A percentile compares a stretch with the other conserved stretches of the same genome.
Evolutionary conservation across 441 rosid genomes (phyloP).

Genomic region (Flueggea neowawraea): DNA sequence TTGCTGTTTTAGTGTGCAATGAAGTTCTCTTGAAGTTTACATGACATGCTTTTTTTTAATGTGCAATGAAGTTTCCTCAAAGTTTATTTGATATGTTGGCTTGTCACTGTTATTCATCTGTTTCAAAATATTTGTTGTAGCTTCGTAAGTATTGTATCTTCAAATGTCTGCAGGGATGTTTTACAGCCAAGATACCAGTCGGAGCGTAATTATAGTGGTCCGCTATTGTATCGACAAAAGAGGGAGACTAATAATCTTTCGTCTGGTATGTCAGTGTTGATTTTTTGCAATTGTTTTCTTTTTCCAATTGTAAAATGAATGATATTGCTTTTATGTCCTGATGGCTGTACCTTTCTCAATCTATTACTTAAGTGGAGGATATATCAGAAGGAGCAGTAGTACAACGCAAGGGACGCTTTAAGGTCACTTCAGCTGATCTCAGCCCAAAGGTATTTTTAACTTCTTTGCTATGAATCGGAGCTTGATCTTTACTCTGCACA

Average conservation of each 20-base stretch:
- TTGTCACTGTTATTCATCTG: too few species aligned
- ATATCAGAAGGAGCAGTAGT: slow-evolving; percentile 73
- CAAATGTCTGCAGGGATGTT: slow-evolving; percentile 48
- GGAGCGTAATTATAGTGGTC: slow-evolving; percentile 83
- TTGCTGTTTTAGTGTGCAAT: too few species aligned
- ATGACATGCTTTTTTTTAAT: too few species aligned
- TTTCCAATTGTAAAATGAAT: neutral
- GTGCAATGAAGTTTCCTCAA: too few species aligned
- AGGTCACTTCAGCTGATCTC: slow-evolving; percentile 83
- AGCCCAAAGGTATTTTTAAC: slow-evolving; percentile 74
- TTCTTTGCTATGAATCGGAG: neutral
- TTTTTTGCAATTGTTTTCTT: slow-evolving; percentile 5
- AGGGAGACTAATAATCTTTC: slow-evolving; percentile 62
- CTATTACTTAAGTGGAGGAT: slow-evolving; percentile 53
- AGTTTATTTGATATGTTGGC: too few species aligned
- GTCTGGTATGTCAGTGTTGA: slow-evolving; percentile 34
- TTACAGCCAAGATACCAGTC: slow-evolving; percentile 55
- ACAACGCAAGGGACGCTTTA: slow-evolving; percentile 85
- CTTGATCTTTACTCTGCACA: neutral
- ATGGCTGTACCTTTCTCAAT: neutral
- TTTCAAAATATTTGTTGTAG: too few species aligned
- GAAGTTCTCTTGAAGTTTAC: too few species aligned
- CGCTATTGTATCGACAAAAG: slow-evolving; percentile 56
- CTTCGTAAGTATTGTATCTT: too few species aligned
- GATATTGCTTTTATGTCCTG: slow-evolving; percentile 6